Conservation (phyloP, 257 asterid species). For the Eustoma russellianum region DNA sequence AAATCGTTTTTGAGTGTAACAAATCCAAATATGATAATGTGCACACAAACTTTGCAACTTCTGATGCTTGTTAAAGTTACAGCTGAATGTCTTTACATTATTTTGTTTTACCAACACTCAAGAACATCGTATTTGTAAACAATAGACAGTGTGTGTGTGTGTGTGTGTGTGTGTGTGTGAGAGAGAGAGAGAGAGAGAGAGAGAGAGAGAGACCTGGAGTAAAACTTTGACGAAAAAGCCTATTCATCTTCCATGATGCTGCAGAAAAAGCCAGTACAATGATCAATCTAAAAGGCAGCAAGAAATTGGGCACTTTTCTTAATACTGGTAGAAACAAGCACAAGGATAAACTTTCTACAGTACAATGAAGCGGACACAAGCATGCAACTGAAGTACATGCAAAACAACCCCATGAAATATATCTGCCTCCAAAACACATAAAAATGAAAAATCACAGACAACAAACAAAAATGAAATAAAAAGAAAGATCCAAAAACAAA, state of each 20-base stretch:
- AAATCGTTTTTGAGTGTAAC: background rate
- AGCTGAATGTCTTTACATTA: no score
- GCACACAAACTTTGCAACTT: no score
- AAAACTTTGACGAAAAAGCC: conserved; percentile 18
- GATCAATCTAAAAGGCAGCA: background rate
- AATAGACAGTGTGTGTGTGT: no score
- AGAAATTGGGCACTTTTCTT: background rate
- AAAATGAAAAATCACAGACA: background rate
- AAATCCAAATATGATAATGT: background rate
- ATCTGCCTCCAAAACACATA: background rate
- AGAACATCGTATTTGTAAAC: no score
- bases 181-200: background rate
- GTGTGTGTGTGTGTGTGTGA: no score
- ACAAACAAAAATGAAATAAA: background rate
- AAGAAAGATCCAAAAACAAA: no score
- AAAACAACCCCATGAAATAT: no score
- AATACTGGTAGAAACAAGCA: background rate
- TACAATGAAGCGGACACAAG: no score
- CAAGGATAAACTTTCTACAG: background rate
- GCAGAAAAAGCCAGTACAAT: conserved; percentile 21
- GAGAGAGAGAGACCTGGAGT: conserved; percentile 33
- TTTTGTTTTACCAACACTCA: no score
- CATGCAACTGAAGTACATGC: no score
- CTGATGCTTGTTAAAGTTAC: no score
- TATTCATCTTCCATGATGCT: conserved; percentile 36